Base-by-base conservation (phyloP, 495 filamentous ascomycete species). In the Clavariopsis aquatica region DNA sequence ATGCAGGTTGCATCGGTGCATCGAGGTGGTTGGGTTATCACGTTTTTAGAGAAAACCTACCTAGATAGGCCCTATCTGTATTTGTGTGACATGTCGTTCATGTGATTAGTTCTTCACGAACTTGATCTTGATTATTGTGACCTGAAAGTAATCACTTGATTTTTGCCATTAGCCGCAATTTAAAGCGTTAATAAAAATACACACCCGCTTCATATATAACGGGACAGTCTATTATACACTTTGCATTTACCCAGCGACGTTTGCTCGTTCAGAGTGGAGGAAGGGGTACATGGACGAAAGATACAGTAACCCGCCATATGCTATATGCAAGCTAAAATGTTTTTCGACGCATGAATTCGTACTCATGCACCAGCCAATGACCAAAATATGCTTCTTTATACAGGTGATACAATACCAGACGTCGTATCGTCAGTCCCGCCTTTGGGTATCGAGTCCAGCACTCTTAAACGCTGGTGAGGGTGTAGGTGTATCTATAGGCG, bases 391-490 rank as follows among this genome's bases (percentile, higher is more conserved):
- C 47, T 9, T 3, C 19, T 51, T 28, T 28, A 3, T 23, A 17
- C 17, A 47, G 7, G 17, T 7, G 4, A 47, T 34, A 34, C 31
- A 3, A 34, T 59, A n/a, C 43, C 7, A 19, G 22, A 20, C 13
- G 6, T 41, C 47, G 13, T 49, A 29, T 31, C 17, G 22, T 8
- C 24, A 27, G 2, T 28, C 23, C 51, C 51, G 52, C 56, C 63
- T 52, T 54, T 29, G 23, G 2, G 34, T 22, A 9, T 66, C 63
- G 27, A 38, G 3, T 2, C 60, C 56, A 6, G 26, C n/a, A 24
- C 24, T 49, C 12, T 60, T 28, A 23, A 68, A 68, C 8, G 60
- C 28, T 7, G 65, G 41, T 12, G 65, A 54, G n/a, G 38, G 38
- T 2, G 38, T n/a, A 10, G 38, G 38, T 17, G 38, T 10, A 43